Conservation (phyloP, 345 rosid species). For the Citrus sinensis region DVS_A1.0 CM039161.1:23524501-23525000, state of each 20-base stretch:
- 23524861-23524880: neutral
- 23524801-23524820: constrained; percentile 94
- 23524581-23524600: constrained; percentile 68
- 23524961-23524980: neutral
- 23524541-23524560: neutral
- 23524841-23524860: neutral
- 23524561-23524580: constrained; percentile 15
- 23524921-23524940: neutral
- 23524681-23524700: constrained; percentile 51
- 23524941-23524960: neutral
- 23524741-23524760: constrained; percentile 90
- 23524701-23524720: constrained; percentile 70
- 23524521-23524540: neutral
- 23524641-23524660: constrained; percentile 87
- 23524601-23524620: constrained; percentile 67
- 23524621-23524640: constrained; percentile 77
- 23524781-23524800: constrained; percentile 92
- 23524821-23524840: constrained; percentile 45
- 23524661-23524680: constrained; percentile 60
- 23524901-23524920: neutral
- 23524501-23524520: constrained; percentile 9
- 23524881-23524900: too few species aligned
- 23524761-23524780: constrained; percentile 92
- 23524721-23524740: constrained; percentile 77
- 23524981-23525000: constrained; percentile 7